These are phyloP conservation scores for Rutstroemia sydowiana DNA, from an alignment of 2,329 filamentous ascomycete species.

Conservation along the genomic window DNA sequence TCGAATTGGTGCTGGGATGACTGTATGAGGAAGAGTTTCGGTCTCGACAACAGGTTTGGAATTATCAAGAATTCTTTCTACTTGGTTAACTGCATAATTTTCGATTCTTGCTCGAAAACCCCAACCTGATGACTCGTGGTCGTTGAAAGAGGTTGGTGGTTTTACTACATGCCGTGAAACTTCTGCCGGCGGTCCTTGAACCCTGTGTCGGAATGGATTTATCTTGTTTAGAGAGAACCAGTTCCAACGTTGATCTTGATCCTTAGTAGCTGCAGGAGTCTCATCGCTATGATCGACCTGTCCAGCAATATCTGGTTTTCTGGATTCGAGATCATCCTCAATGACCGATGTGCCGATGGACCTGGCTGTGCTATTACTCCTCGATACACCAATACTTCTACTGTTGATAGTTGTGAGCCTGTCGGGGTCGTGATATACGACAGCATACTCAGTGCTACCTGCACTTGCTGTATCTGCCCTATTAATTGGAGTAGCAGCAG, in stretches of 20 bases:
- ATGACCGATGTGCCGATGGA: conserved; percentile 12
- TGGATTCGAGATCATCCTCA: conserved; percentile 7
- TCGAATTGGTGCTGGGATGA: conserved; percentile 56
- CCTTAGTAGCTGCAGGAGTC: conserved; percentile 7
- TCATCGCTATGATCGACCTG: conserved; percentile 14
- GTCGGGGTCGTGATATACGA: conserved; percentile 45
- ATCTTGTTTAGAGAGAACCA: conserved; percentile 21
- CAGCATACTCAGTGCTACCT: conserved; percentile 56
- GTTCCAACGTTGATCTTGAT: conserved; percentile 5
- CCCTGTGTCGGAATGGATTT: conserved; percentile 25
- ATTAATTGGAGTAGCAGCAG: conserved; percentile 50
- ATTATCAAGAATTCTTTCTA: conserved; percentile 51
- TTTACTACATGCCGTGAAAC: conserved; percentile 25
- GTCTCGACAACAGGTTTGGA: conserved; percentile 47
- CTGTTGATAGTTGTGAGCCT: too few species aligned
- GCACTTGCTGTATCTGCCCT: conserved; percentile 56
- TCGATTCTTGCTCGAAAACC: conserved; percentile 51
- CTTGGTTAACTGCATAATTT: conserved; percentile 53
- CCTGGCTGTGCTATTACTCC: conserved; percentile 22
- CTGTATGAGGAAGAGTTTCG: conserved; percentile 48
- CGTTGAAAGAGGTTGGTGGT: conserved; percentile 11
- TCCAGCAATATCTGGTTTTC: conserved; percentile 22
- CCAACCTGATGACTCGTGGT: conserved; percentile 36
- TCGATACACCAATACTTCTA: conserved; percentile 9
- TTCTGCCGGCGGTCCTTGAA: conserved; percentile 27